phyloP scores from a whole-genome alignment of 352 stramenopile genomes.

The Globisporangium sylvaticum region DNA sequence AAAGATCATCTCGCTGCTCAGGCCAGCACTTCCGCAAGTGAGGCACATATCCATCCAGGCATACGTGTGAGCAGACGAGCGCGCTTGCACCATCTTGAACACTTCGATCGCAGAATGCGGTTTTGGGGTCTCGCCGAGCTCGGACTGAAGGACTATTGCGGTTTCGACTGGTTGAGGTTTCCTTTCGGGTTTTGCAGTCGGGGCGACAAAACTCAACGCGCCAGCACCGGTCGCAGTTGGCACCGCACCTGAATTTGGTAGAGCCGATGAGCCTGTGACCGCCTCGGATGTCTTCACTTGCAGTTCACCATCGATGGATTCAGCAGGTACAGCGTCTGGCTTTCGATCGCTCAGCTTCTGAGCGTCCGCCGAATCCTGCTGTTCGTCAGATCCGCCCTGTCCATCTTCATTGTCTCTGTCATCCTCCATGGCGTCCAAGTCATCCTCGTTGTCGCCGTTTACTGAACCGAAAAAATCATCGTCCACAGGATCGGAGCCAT shows the following conservation, averaged over 20 bases:
- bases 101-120: conserved; percentile 62
- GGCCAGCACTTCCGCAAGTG: conserved; percentile 85
- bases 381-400: neutral
- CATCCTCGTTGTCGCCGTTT: conserved; percentile 21
- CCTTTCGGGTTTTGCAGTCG: neutral
- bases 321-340: neutral
- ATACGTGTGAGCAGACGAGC: conserved; percentile 74
- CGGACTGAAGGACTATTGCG: conserved; percentile 47
- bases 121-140: conserved; percentile 49
- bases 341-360: neutral
- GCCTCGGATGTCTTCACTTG: neutral
- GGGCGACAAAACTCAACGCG: neutral
- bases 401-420: conserved; percentile 18
- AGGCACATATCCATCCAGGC: conserved; percentile 92
- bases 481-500: conserved; percentile 26
- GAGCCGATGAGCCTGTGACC: conserved; percentile 2
- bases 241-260: neutral
- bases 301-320: neutral
- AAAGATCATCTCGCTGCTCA: conserved; percentile 86
- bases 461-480: conserved; percentile 17
- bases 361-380: neutral
- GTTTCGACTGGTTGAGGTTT: neutral
- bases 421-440: conserved; percentile 18
- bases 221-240: neutral
- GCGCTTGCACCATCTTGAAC: conserved; percentile 73